These are phyloP conservation scores for Theobroma cacao DNA, from an alignment of 345 rosid genomes.

Conservation along the genomic window DNA sequence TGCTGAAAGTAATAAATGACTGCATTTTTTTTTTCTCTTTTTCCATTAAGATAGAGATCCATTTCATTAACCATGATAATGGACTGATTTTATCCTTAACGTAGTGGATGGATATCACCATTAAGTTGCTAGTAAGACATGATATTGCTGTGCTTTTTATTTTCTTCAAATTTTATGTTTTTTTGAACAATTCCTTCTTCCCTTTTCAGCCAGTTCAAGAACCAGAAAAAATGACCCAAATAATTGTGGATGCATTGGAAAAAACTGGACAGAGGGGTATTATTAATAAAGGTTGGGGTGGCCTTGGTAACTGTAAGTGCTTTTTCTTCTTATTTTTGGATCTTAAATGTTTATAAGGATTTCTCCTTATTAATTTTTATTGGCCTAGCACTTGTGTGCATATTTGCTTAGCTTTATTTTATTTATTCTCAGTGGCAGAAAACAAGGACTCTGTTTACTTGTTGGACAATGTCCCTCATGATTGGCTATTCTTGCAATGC, in stretches of 20 bases:
- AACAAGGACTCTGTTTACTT: conserved; percentile 76
- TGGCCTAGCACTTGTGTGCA: not conserved
- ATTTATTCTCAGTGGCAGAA: conserved; percentile 70
- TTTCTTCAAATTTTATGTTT: not conserved
- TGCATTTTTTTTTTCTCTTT: conserved; percentile 9
- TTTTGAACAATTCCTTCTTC: not conserved
- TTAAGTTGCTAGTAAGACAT: not conserved
- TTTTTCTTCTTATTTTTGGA: not conserved
- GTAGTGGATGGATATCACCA: not conserved
- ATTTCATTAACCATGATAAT: not conserved
- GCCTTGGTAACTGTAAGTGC: conserved; percentile 61
- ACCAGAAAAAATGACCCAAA: conserved; percentile 62
- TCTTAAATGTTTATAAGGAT: not conserved
- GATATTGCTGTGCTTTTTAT: not conserved
- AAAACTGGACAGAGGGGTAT: conserved; percentile 62
- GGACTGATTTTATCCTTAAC: not conserved
- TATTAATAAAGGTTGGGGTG: conserved; percentile 98
- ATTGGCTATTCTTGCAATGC: conserved; percentile 96
- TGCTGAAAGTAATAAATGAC: not conserved
- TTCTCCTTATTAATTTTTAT: not conserved
- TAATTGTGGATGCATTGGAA: conserved; percentile 53
- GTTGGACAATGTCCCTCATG: conserved; percentile 95
- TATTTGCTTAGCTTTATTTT: conserved; percentile 20
- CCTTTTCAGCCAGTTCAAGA: conserved; percentile 61
- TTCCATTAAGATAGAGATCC: not conserved